Evolutionary conservation across 2,329 filamentous ascomycete species (phyloP), one percentile per base, ranked within the genome.

Genomic region (Didymella keratinophila): DNA sequence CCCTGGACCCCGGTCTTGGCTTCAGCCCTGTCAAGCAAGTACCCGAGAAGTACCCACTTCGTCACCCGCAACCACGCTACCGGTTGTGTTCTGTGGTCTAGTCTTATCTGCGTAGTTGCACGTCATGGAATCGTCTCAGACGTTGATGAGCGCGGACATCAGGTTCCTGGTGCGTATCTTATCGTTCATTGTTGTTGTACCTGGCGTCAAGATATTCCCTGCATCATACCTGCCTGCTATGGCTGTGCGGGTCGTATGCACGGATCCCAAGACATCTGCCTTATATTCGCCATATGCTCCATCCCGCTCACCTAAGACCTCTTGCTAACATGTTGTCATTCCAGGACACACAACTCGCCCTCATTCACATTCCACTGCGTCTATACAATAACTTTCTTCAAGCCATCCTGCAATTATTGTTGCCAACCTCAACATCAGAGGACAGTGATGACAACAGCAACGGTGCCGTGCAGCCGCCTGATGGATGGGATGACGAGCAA

Each of bases 321-420:
- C 41, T 64, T 58, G 62, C 73, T 77, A 65, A 76, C 72, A 75
- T 80, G 74, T 66, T 73, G 59, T 61, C 66, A 55, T 69, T 67
- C 36, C 80, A 98, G 95, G 90, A 96, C 71, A 92, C 92, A 66
- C 89, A 88, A 63, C 87, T 97, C 69, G 92, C 89, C 70, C 84
- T 99, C 60, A 92, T 98, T 71, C 93, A 97, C 76, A 93, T 98
- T 58, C 93, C 94, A 1, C 81, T 96, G 61, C 82, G 88, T 53
- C 84, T 95, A 46, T 88, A 97, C 77, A 82, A 89, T 5, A 85
- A 84, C 63, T 92, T 97, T 68, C 80, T 97, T 16, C 92, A 96
- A 72, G 89, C 93, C 2, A 93, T 98, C 64, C 82, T 97, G n/a
- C 88, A 89, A 66, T 84, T 97, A 37, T 84, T 98, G 44, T 86